Evolutionary conservation across 371 early-diverging fungal genomes (phyloP).

Genomic region (Lichtheimia ramosa): DNA sequence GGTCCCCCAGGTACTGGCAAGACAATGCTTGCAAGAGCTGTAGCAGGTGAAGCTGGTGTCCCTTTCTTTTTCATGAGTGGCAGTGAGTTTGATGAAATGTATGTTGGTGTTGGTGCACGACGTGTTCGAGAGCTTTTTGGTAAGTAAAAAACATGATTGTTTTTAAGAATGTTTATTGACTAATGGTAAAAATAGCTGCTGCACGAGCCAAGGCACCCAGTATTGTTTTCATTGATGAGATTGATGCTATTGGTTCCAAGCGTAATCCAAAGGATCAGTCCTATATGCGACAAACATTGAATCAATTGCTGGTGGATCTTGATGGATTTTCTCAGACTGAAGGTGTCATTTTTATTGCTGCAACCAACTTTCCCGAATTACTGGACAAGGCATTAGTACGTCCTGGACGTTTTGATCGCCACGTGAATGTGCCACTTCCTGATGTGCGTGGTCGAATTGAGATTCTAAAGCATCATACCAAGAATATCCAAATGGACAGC

Average conservation of each 20-base stretch:
- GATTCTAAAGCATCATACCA: constrained; percentile 90
- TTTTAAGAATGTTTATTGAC: too few relatives aligned
- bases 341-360: constrained; percentile 97
- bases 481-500: constrained; percentile 61
- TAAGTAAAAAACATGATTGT: constrained; percentile 16
- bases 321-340: constrained; percentile 95
- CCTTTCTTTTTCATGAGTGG: constrained; percentile 98
- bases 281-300: constrained; percentile 95
- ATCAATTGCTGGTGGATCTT: constrained; percentile 94
- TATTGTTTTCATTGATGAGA: constrained; percentile 99
- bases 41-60: constrained; percentile 93
- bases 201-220: constrained; percentile 96
- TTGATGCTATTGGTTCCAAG: constrained; percentile 98
- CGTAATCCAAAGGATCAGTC: constrained; percentile 92
- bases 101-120: constrained; percentile 98
- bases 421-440: constrained; percentile 94
- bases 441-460: constrained; percentile 94
- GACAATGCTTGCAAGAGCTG: constrained; percentile 85
- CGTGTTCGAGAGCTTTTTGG: constrained; percentile 78
- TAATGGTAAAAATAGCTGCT: constrained; percentile 58
- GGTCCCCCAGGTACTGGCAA: constrained; percentile 99
- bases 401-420: constrained; percentile 98
- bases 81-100: constrained; percentile 97
- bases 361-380: constrained; percentile 99
- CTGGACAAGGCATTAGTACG: constrained; percentile 96